phyloP scores from a whole-genome alignment of 345 rosid genomes.

The Gossypium herbaceum region DNA sequence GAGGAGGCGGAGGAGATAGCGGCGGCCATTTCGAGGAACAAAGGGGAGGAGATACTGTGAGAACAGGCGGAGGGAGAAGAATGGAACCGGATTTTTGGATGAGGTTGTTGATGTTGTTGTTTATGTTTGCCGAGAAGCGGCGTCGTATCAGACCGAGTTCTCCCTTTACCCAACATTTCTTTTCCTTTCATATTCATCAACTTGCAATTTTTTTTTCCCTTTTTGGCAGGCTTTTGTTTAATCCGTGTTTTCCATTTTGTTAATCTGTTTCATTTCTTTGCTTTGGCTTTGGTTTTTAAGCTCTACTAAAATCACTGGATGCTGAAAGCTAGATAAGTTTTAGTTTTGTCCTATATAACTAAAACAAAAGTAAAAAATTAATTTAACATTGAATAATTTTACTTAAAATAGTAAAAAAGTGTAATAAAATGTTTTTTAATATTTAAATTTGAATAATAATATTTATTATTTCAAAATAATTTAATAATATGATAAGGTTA shows the following conservation, averaged over 20 bases:
- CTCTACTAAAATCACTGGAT: neutral
- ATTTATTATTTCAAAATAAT: too few species aligned
- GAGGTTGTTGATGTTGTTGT: neutral
- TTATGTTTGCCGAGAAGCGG: slow-evolving; percentile 21
- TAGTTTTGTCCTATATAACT: neutral
- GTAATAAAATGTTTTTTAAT: too few species aligned
- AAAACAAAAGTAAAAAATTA: too few species aligned
- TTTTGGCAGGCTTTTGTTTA: neutral
- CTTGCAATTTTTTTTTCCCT: neutral
- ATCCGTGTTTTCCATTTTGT: neutral
- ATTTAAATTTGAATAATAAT: too few species aligned
- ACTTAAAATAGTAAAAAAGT: too few species aligned
- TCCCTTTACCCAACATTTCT: slow-evolving; percentile 9
- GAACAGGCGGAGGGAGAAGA: neutral
- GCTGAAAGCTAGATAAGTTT: neutral
- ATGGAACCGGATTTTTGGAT: neutral
- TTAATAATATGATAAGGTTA: too few species aligned
- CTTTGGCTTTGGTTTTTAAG: neutral
- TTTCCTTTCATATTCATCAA: neutral
- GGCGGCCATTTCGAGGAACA: slow-evolving; percentile 46
- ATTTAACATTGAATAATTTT: too few species aligned
- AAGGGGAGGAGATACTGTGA: slow-evolving; percentile 12
- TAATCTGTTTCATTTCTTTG: neutral
- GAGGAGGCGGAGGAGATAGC: slow-evolving; percentile 25
- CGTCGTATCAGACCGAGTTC: slow-evolving; percentile 18